phyloP scores from a whole-genome alignment of 2,329 filamentous ascomycete genomes.

The Cladosporium velox region DNA sequence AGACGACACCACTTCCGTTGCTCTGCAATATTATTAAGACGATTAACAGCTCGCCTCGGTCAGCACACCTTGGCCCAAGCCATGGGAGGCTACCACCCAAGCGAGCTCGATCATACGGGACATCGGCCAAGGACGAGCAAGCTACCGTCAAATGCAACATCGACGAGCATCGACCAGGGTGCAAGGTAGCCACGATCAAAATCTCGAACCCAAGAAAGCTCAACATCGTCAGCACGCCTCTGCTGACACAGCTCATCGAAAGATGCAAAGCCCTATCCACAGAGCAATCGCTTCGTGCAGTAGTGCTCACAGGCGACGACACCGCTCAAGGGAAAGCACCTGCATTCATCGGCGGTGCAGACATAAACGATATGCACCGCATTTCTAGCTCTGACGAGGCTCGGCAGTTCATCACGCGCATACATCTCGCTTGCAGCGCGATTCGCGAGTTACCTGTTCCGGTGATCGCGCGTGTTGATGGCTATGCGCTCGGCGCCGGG shows the following conservation, averaged over 20 bases:
- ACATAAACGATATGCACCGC: slow-evolving; percentile 34
- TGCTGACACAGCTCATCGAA: slow-evolving; percentile 27
- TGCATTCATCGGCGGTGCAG: slow-evolving; percentile 35
- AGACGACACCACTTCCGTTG: not conserved
- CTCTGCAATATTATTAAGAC: not conserved
- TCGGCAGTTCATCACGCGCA: slow-evolving; percentile 38
- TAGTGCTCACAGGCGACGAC: slow-evolving; percentile 31
- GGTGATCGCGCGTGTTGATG: slow-evolving; percentile 43
- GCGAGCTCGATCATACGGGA: not conserved
- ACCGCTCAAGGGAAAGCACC: slow-evolving; percentile 29
- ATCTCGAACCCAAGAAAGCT: slow-evolving; percentile 33
- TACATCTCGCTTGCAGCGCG: slow-evolving; percentile 39
- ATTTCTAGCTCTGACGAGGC: slow-evolving; percentile 34
- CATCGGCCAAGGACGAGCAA: not conserved
- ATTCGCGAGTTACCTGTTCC: slow-evolving; percentile 42
- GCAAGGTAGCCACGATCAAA: slow-evolving; percentile 29
- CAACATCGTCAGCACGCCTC: slow-evolving; percentile 30
- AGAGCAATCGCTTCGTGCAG: slow-evolving; percentile 27
- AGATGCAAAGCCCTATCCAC: slow-evolving; percentile 24
- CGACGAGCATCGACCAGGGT: slow-evolving; percentile 18
- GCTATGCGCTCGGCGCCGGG: slow-evolving; percentile 42
- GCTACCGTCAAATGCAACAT: not conserved
- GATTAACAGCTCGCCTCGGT: not conserved
- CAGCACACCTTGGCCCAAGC: not conserved
- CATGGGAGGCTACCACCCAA: not conserved